phyloP scores from a whole-genome alignment of 2,329 filamentous ascomycete genomes.

The Metarhizium album region DNA sequence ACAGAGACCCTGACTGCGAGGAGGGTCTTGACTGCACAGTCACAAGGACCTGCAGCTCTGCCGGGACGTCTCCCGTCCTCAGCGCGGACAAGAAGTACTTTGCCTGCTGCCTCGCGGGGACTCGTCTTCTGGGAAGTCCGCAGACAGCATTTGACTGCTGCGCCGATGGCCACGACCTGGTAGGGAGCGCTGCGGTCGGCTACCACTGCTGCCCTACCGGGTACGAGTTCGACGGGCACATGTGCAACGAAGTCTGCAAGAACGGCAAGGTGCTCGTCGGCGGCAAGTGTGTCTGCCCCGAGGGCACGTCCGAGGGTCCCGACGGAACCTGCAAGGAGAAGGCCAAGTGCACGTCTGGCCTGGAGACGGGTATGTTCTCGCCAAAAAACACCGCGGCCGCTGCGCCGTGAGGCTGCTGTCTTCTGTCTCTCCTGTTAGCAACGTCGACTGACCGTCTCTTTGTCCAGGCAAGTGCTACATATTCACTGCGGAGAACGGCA shows the following conservation, averaged over 20 bases:
- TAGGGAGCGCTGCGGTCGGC: conserved; percentile 4
- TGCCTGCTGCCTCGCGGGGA: conserved; percentile 6
- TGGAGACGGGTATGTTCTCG: not conserved
- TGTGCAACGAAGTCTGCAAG: conserved; percentile 9
- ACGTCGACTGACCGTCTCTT: not conserved
- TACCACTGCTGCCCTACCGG: conserved; percentile 11
- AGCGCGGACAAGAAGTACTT: conserved; percentile 9
- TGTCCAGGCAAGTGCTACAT: conserved; percentile 10
- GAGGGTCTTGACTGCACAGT: conserved; percentile 2
- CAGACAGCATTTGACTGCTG: conserved; percentile 12
- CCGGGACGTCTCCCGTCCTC: conserved; percentile 5
- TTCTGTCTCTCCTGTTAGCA: no score
- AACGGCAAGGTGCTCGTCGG: conserved; percentile 10
- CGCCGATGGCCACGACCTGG: conserved; percentile 10
- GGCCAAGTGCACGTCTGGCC: conserved; percentile 3
- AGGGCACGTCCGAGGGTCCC: not conserved
- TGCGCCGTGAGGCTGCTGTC: no score
- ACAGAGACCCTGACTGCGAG: conserved; percentile 8
- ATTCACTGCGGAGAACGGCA: conserved; percentile 8
- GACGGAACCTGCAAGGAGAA: conserved; percentile 1
- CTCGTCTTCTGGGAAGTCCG: conserved; percentile 8
- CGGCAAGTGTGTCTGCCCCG: conserved; percentile 9
- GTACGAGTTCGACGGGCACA: conserved; percentile 6
- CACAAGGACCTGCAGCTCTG: conserved; percentile 1
- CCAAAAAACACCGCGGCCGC: no score